These are phyloP conservation scores for Phytophthora tubulina DNA, from an alignment of 352 stramenopile genomes.

Conservation along the genomic window DNA sequence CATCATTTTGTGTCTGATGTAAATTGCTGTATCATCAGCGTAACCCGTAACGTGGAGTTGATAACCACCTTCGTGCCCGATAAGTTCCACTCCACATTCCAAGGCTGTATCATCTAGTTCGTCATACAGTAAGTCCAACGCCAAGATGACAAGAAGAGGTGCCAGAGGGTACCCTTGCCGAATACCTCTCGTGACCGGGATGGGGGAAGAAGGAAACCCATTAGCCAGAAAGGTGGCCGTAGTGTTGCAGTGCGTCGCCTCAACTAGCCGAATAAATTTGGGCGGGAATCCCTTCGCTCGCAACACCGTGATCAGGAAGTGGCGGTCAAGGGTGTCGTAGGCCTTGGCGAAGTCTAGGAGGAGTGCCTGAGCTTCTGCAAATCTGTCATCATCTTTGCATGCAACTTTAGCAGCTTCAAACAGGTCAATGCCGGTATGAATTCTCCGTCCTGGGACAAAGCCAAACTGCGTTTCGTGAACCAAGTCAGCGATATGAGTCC, in stretches of 20 bases:
- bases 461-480: conserved; percentile 1
- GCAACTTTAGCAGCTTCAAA: background rate
- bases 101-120: too few relatives aligned
- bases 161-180: conserved; percentile 7
- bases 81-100: too few relatives aligned
- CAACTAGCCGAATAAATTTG: background rate
- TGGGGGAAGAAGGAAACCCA: background rate
- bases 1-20: background rate
- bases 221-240: conserved; percentile 1
- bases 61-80: background rate
- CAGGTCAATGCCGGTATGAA: background rate
- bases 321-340: conserved; percentile 16
- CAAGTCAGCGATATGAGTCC: background rate
- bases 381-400: background rate
- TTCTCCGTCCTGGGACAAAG: conserved; percentile 3
- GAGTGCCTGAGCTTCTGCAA: background rate
- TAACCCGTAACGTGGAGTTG: background rate
- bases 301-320: background rate
- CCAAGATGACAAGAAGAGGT: conserved; percentile 3
- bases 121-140: background rate
- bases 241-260: background rate
- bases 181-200: conserved; percentile 7
- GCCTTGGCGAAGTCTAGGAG: conserved; percentile 23
- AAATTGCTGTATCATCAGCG: conserved; percentile 14
- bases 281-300: background rate